Percentiles rank a stretch among this genome's conserved stretches.
Conservation (phyloP, 2,329 filamentous ascomycete species). For the Macrophomina tecta region DNA sequence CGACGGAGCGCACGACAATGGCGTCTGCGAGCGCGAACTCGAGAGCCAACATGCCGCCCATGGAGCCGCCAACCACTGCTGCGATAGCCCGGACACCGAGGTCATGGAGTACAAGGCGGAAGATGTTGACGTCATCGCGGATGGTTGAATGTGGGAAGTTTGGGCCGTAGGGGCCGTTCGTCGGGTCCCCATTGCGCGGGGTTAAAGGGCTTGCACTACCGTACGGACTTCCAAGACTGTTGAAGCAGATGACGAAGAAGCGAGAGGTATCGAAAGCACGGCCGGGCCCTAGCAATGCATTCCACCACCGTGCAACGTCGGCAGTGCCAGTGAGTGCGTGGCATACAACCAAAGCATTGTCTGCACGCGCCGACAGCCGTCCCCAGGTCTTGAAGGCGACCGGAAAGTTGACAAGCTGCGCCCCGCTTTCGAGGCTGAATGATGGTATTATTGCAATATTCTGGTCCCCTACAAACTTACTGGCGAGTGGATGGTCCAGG, state of each 20-base stretch:
- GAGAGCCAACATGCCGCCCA: slow-evolving; percentile 86
- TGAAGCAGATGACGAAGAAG: slow-evolving; percentile 87
- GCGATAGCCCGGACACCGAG: slow-evolving; percentile 81
- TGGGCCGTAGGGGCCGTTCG: slow-evolving; percentile 82
- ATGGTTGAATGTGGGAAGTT: slow-evolving; percentile 97
- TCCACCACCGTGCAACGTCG: slow-evolving; percentile 89
- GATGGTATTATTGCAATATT: slow-evolving; percentile 83
- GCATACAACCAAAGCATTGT: slow-evolving; percentile 74
- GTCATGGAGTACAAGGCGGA: slow-evolving; percentile 80
- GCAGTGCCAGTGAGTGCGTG: slow-evolving; percentile 86
- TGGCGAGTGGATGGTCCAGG: too few relatives aligned
- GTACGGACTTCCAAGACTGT: slow-evolving; percentile 84
- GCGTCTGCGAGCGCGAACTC: slow-evolving; percentile 92
- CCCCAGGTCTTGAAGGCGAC: slow-evolving; percentile 70
- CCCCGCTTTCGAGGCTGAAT: slow-evolving; percentile 92
- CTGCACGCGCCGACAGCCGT: slow-evolving; percentile 58
- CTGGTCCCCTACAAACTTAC: slow-evolving; percentile 60
- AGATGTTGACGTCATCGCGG: slow-evolving; percentile 89
- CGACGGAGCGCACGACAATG: slow-evolving; percentile 78
- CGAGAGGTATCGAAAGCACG: slow-evolving; percentile 80
- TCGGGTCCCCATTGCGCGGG: slow-evolving; percentile 78
- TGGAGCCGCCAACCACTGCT: slow-evolving; percentile 80
- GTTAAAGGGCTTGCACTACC: slow-evolving; percentile 89
- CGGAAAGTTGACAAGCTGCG: slow-evolving; percentile 75
- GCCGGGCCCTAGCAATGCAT: slow-evolving; percentile 77